Conservation (phyloP, 441 rosid genomes). For the Pelargonium cotyledonis region DNA sequence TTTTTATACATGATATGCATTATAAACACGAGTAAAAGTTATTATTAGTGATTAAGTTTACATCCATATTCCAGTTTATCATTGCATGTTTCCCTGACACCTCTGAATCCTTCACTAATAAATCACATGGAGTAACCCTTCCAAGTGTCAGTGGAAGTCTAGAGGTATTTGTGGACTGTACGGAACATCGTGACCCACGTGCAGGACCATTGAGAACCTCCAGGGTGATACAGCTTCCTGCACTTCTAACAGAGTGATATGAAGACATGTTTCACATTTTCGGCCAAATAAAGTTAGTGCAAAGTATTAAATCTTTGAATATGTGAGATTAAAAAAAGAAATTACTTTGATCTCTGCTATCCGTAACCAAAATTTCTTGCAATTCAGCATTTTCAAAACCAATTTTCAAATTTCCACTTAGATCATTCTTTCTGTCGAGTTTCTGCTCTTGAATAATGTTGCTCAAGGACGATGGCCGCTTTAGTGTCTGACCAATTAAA, state of each 20-base stretch:
- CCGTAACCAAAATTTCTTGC: slow-evolving; percentile 29
- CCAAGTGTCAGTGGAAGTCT: slow-evolving; percentile 79
- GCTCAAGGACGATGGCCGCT: slow-evolving; percentile 31
- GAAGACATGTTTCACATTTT: slow-evolving; percentile 41
- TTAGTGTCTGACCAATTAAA: slow-evolving; percentile 63
- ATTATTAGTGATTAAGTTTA: slow-evolving; percentile 27
- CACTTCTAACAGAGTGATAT: slow-evolving; percentile 64
- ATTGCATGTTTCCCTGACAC: slow-evolving; percentile 96
- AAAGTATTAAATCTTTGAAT: slow-evolving; percentile 21
- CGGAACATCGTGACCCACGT: slow-evolving; percentile 45
- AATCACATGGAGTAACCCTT: slow-evolving; percentile 71
- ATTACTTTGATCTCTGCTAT: slow-evolving; percentile 57
- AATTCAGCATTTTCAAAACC: slow-evolving; percentile 29
- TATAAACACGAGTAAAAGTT: slow-evolving; percentile 14
- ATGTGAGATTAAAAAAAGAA: slow-evolving; percentile 28
- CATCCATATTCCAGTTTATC: slow-evolving; percentile 81
- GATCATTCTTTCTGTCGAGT: slow-evolving; percentile 31
- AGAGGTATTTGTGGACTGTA: slow-evolving; percentile 54
- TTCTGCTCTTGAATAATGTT: slow-evolving; percentile 37
- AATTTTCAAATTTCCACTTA: slow-evolving; percentile 27
- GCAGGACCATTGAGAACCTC: slow-evolving; percentile 88
- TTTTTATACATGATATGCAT: background rate
- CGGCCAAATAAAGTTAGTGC: slow-evolving; percentile 20
- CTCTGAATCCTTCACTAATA: slow-evolving; percentile 71
- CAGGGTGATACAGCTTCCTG: slow-evolving; percentile 83